A percentile compares a stretch with the other conserved stretches of the same genome.
Conservation (phyloP, 2,329 filamentous ascomycete genomes). For the Epichloe aotearoae region DNA sequence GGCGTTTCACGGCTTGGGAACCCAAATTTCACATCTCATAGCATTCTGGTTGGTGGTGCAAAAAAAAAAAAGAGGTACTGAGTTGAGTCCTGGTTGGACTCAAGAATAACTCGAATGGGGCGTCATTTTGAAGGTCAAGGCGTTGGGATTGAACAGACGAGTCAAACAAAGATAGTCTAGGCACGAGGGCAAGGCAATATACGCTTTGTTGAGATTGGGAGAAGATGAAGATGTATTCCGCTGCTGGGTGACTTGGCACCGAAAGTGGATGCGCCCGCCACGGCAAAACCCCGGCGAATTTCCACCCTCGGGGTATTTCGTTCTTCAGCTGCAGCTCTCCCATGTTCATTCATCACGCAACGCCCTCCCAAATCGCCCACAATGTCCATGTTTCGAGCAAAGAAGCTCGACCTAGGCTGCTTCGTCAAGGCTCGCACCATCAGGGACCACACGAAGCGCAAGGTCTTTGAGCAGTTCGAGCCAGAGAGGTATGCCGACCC, state of each 20-base stretch:
- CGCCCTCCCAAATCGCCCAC: constrained; percentile 18
- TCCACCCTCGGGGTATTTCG: background rate
- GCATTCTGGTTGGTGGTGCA: background rate
- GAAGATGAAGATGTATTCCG: no score
- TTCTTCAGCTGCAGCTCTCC: background rate
- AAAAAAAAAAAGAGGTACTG: background rate
- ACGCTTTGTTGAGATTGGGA: no score
- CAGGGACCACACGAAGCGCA: constrained; percentile 93
- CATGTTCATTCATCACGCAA: background rate
- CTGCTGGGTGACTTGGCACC: no score
- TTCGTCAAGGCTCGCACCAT: constrained; percentile 78
- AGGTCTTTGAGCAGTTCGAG: constrained; percentile 78
- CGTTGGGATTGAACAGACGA: no score
- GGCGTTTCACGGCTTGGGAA: background rate
- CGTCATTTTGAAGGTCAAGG: no score
- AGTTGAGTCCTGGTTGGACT: no score
- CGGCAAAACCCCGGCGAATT: background rate
- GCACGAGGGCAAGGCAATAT: no score
- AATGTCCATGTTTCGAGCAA: constrained; percentile 79
- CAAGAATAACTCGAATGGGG: background rate
- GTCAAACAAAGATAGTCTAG: no score
- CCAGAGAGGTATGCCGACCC: constrained; percentile 59
- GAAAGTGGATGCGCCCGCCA: background rate
- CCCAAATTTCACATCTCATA: background rate
- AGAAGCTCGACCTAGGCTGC: constrained; percentile 79